Percentiles rank a stretch among this genome's conserved stretches.
These are phyloP conservation scores for Wallacemonas sp. DNA, from an alignment of 208 protist species.

Conservation along the genomic window DNA sequence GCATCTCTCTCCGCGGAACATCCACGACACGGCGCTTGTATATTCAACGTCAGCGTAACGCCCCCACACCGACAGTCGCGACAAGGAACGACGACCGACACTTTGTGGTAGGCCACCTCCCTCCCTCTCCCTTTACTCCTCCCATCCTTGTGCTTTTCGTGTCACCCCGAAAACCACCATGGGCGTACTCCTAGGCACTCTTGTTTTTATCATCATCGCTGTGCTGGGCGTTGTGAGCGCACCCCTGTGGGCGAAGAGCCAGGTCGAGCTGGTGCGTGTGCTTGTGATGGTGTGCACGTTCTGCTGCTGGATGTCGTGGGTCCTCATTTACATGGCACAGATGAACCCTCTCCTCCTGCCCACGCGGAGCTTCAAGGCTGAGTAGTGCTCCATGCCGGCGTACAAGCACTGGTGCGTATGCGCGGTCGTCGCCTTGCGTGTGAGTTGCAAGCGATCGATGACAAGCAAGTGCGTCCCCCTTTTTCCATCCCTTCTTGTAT, in stretches of 20 bases:
- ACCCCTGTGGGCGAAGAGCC: slow-evolving; percentile 77
- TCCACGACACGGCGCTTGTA: background rate
- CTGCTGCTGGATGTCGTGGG: slow-evolving; percentile 92
- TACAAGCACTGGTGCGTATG: background rate
- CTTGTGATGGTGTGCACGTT: slow-evolving; percentile 66
- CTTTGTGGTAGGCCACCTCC: background rate
- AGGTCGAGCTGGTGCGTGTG: slow-evolving; percentile 82
- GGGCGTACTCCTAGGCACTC: slow-evolving; percentile 69
- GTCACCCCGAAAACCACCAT: slow-evolving; percentile 28
- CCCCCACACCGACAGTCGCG: background rate
- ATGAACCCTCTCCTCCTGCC: slow-evolving; percentile 88
- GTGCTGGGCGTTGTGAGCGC: slow-evolving; percentile 49
- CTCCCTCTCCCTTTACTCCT: background rate
- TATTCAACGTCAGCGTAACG: background rate
- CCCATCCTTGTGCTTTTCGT: background rate
- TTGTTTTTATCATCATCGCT: slow-evolving; percentile 67
- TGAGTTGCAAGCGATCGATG: background rate
- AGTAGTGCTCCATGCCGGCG: slow-evolving; percentile 23
- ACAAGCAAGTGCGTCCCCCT: background rate
- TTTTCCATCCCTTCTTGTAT: background rate
- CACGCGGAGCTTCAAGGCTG: slow-evolving; percentile 76
- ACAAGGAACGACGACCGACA: background rate
- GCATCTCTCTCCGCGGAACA: slow-evolving; percentile 1
- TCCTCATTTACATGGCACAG: slow-evolving; percentile 93
- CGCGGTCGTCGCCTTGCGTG: background rate